Conservation (phyloP, 2,329 filamentous ascomycete species). For the Arthrobotrys sphaeroides region DNA sequence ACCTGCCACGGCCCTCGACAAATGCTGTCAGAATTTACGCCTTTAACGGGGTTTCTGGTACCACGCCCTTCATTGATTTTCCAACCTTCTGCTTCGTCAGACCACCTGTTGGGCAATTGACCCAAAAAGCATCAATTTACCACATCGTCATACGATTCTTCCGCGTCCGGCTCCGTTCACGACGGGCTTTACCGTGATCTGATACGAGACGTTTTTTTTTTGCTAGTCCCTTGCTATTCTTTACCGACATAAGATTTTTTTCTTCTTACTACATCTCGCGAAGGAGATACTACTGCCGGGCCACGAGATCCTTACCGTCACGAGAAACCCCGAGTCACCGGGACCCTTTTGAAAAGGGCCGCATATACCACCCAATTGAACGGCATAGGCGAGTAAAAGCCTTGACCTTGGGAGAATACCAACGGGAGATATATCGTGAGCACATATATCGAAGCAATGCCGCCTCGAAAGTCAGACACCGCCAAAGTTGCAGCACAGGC, state of each 20-base stretch:
- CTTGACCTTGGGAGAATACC: not conserved
- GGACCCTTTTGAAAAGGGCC: not conserved
- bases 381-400: no score
- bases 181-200: no score
- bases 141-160: not conserved
- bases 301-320: not conserved
- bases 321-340: not conserved
- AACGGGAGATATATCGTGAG: not conserved
- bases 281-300: not conserved
- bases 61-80: slow-evolving; percentile 2
- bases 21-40: slow-evolving; percentile 18
- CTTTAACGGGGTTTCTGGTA: not conserved
- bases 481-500: slow-evolving; percentile 13
- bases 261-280: not conserved
- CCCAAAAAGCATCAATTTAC: not conserved
- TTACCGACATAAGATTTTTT: not conserved
- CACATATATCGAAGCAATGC: slow-evolving; percentile 24
- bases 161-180: not conserved
- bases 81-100: slow-evolving; percentile 20
- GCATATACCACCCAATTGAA: not conserved
- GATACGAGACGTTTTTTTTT: no score
- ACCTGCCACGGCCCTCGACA: slow-evolving; percentile 40
- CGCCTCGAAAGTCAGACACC: slow-evolving; percentile 43
- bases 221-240: no score
- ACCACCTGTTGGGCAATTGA: slow-evolving; percentile 7